Conservation (phyloP, 441 rosid species). For the Raphanus hybrid region DNA sequence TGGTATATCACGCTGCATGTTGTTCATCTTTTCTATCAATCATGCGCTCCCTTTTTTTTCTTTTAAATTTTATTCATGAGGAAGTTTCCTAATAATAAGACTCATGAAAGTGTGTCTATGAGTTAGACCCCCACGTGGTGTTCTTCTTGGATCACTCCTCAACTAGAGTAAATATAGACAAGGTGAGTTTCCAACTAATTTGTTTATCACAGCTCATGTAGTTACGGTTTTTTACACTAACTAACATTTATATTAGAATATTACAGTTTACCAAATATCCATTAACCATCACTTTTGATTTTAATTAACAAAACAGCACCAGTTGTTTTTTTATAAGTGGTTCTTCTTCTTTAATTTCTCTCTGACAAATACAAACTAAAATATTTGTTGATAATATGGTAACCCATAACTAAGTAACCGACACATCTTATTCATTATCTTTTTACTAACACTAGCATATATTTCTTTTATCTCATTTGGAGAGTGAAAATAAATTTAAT, state of each 20-base stretch:
- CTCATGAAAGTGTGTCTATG: too few relatives aligned
- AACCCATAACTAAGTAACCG: not conserved
- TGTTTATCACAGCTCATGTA: not conserved
- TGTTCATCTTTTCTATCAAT: conserved; percentile 43
- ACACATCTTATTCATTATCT: not conserved
- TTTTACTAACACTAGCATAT: not conserved
- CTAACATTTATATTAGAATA: not conserved
- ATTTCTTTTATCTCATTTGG: not conserved
- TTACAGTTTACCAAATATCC: not conserved
- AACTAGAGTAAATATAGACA: not conserved
- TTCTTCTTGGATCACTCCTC: not conserved
- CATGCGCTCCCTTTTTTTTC: not conserved
- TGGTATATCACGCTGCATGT: conserved; percentile 45
- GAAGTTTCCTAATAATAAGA: conserved; percentile 30
- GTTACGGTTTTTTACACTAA: not conserved
- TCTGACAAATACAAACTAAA: not conserved
- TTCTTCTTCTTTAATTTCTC: not conserved
- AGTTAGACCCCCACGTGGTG: too few relatives aligned
- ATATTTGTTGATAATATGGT: not conserved
- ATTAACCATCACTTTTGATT: not conserved
- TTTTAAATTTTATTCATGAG: conserved; percentile 24
- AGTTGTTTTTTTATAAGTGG: not conserved
- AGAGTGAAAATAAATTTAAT: not conserved
- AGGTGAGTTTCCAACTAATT: conserved; percentile 19
- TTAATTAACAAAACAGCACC: not conserved